Conservation (phyloP, 495 filamentous ascomycete species). For the Penicillium chermesinum region DNA sequence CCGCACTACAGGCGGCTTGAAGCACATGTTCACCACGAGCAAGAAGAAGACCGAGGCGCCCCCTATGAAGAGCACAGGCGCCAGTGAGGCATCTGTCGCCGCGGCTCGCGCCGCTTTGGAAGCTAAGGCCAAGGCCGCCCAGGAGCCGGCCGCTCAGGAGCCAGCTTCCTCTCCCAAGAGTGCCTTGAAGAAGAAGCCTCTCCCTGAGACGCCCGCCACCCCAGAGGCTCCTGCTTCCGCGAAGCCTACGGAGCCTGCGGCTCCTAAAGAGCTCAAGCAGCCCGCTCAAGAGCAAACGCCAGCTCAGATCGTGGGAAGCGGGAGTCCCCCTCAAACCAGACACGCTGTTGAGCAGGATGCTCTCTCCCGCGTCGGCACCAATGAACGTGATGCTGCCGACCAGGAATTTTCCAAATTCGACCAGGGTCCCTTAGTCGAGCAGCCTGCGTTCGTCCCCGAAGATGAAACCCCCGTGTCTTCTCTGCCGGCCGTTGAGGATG, state of each 20-base stretch:
- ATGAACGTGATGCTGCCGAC: slow-evolving; percentile 60
- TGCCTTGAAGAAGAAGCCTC: slow-evolving; percentile 32
- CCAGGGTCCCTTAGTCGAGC: slow-evolving; percentile 82
- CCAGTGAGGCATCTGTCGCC: slow-evolving; percentile 35
- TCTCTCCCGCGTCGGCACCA: slow-evolving; percentile 57
- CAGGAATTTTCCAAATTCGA: slow-evolving; percentile 79
- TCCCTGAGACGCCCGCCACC: slow-evolving; percentile 17
- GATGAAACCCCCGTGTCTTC: slow-evolving; percentile 39
- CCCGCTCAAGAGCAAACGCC: slow-evolving; percentile 18
- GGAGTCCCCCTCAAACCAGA: slow-evolving; percentile 45
- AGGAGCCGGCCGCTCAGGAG: slow-evolving; percentile 19
- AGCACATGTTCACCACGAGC: slow-evolving; percentile 41
- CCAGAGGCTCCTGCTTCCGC: slow-evolving; percentile 12
- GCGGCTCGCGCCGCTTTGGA: slow-evolving; percentile 49
- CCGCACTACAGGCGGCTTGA: slow-evolving; percentile 39
- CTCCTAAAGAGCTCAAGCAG: slow-evolving; percentile 5
- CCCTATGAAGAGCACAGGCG: slow-evolving; percentile 33
- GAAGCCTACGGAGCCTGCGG: background rate
- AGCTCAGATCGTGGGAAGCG: slow-evolving; percentile 10
- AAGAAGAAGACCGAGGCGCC: slow-evolving; percentile 38
- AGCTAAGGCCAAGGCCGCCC: slow-evolving; percentile 36
- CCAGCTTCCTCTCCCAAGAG: slow-evolving; percentile 24
- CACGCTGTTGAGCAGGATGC: slow-evolving; percentile 47
- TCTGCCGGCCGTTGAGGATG: slow-evolving; percentile 4
- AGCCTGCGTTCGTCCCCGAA: slow-evolving; percentile 77